Conservation (phyloP, 257 asterid genomes). For the Primulina tabacum region DNA sequence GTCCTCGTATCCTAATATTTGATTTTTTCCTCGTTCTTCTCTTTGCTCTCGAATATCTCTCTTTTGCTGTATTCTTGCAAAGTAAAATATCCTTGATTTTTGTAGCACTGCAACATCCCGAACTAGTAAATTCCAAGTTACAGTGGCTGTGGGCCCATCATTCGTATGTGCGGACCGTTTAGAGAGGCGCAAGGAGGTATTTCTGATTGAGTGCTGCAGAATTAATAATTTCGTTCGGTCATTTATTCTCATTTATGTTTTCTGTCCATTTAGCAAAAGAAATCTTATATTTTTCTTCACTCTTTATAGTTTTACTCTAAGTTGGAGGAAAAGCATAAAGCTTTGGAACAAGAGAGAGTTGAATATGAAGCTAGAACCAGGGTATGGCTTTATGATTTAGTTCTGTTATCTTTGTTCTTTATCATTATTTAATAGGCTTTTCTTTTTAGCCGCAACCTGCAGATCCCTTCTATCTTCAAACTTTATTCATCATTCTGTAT, state of each 20-base stretch:
- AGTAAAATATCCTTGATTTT: neutral
- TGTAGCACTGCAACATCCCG: conserved; percentile 80
- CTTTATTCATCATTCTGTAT: conserved; percentile 1
- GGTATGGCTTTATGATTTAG: conserved; percentile 33
- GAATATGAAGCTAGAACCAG: conserved; percentile 68
- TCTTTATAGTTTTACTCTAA: conserved; percentile 60
- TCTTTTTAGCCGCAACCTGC: neutral
- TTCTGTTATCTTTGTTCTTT: neutral
- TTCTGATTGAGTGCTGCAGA: conserved; percentile 18
- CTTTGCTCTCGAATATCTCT: neutral
- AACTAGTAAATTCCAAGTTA: conserved; percentile 51
- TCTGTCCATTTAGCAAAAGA: neutral
- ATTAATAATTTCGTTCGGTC: neutral
- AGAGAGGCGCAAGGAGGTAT: conserved; percentile 79
- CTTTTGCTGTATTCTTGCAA: neutral
- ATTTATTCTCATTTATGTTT: neutral
- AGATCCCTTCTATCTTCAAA: neutral
- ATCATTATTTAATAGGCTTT: neutral
- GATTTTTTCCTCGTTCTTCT: neutral
- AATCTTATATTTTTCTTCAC: conserved; percentile 7
- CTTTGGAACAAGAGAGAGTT: conserved; percentile 74
- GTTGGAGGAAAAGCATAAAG: conserved; percentile 81
- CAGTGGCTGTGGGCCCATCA: conserved; percentile 73
- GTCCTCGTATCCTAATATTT: neutral
- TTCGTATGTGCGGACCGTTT: conserved; percentile 59